A percentile compares a stretch with the other conserved stretches of the same genome.
phyloP scores from a whole-genome alignment of 2,329 filamentous ascomycete genomes.

The Penicillium sp. region DNA sequence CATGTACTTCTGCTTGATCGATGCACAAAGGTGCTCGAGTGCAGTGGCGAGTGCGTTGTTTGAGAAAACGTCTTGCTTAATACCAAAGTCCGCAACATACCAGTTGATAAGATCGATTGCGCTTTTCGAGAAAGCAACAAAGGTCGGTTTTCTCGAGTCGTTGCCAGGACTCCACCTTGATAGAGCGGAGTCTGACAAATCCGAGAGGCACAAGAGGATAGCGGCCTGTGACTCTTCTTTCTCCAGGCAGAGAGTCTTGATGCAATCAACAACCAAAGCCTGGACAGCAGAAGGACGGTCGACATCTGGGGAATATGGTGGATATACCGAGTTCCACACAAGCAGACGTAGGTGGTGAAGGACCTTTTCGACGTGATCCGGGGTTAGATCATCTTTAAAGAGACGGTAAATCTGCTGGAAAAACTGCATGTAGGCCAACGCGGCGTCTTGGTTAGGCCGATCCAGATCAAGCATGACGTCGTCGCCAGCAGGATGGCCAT shows the following conservation, averaged over 20 bases:
- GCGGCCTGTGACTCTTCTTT: conserved; percentile 35
- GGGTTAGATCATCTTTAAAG: conserved; percentile 58
- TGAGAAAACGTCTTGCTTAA: conserved; percentile 62
- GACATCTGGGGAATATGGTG: conserved; percentile 37
- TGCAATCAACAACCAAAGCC: conserved; percentile 30
- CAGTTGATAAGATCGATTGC: conserved; percentile 63
- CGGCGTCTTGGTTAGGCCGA: conserved; percentile 69
- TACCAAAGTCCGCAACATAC: conserved; percentile 39
- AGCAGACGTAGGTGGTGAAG: conserved; percentile 65
- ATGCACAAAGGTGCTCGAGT: conserved; percentile 61
- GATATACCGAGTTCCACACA: conserved; percentile 61
- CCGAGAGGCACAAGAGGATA: conserved; percentile 51
- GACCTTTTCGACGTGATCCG: conserved; percentile 61
- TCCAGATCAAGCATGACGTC: conserved; percentile 41
- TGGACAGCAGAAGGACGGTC: conserved; percentile 39
- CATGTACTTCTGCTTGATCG: conserved; percentile 74
- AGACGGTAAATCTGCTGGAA: conserved; percentile 74
- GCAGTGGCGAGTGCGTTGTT: conserved; percentile 62
- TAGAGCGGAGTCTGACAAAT: conserved; percentile 61
- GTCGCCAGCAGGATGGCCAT: conserved; percentile 54
- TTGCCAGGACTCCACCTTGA: conserved; percentile 35
- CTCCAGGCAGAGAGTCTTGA: conserved; percentile 34
- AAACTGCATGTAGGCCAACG: conserved; percentile 76
- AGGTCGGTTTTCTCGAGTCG: conserved; percentile 61
- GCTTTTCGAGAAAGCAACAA: conserved; percentile 80